Evolutionary conservation across 805 yeast species (phyloP), one percentile per base, ranked within the genome.

Genomic region (Kazachstania psychrophila): DNA sequence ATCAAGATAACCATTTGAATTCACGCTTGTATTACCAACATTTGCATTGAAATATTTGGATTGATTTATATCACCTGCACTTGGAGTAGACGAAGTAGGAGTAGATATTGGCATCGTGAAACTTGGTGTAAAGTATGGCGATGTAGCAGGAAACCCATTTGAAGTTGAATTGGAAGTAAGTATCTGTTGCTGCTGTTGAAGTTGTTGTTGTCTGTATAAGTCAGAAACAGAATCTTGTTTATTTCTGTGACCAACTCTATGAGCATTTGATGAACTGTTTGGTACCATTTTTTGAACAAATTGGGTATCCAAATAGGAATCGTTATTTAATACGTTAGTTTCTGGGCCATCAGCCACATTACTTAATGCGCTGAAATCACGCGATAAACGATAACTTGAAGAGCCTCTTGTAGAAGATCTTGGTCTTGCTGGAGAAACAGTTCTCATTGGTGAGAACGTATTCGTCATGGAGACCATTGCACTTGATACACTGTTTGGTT

Each of bases 151-250:
- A 6, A 38, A 29, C 3, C 28, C n/a, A 11, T 35, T 23, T 5
- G 25, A 16, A 13, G 38, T 23, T 6, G 40, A 37, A 3, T 44
- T 45, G 6, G 37, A 27, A 17, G 20, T 33, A 28, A 24, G 34
- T 6, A 30, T 30, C 15, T 13, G 19, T 10, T 30, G 25, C 20
- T 30, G 33, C n/a, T 28, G 40, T 4, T 13, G 19, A 5, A 20
- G 25, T 30, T 30, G 33, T 16, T 28, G 40, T 4, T 31, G 15
- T 22, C 36, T 37, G 17, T 41, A 33, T 31, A 39, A 18, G 28
- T 57, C 62, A 2, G 60, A 49, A 7, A 57, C 46, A 2, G 62
- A 56, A 30, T 54, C 59, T 38, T 57, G 61, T 32, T 56, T 56
- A 27, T 46, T 52, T 38, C 42, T 49, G 30, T 56, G 60, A 6